Base-by-base conservation (phyloP, 2,329 filamentous ascomycete species). In the Arthroderma sp. region DNA sequence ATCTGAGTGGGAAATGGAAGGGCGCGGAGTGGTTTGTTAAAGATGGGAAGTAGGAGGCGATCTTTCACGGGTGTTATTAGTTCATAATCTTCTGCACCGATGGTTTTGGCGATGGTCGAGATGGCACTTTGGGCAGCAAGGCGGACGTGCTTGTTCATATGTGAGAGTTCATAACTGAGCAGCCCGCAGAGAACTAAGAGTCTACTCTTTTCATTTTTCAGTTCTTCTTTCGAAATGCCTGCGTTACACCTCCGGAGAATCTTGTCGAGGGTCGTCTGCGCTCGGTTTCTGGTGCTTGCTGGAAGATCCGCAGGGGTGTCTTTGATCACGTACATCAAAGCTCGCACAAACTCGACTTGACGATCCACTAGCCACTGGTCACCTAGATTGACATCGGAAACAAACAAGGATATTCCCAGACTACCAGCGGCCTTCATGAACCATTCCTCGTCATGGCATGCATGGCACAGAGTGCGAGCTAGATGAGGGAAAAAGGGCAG, bases 381-480 rank as follows among this genome's bases (percentile, higher is more conserved):
- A 36, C 86, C 86, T 39, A 98, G 73, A 43, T 89, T 80, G 45
- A 96, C 70, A 53, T 89, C 82, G 2, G 85, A 89, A 30, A 89
- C 80, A 47, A 98, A 69, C 46, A 93, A 81, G 56, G 85, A 82
- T 56, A 99, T 95, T 45, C 93, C 93, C 15, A 89, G 68, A 44
- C 84, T 88, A 34, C 91, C 91, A 40, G 89, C 91, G 33, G 87
- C 84, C 65, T 99, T 98, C 43, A 88, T 88, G 58, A 94, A 98
- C 91, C 93, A 99, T 56, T 98, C 91, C 61, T 98, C 89, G 56
- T 91, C 87, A 56, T 95, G 88, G 61, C 91, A 98, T 52, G 86
- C 87, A 60, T 98, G 91, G 54, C 86, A 91, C 60, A 96, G 94
- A 0, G 80, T 81, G 48, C 79, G 83, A 34, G 83, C 82, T 4